phyloP scores from a whole-genome alignment of 768 basidiomycete genomes.

The Amylocystis lapponica region DNA sequence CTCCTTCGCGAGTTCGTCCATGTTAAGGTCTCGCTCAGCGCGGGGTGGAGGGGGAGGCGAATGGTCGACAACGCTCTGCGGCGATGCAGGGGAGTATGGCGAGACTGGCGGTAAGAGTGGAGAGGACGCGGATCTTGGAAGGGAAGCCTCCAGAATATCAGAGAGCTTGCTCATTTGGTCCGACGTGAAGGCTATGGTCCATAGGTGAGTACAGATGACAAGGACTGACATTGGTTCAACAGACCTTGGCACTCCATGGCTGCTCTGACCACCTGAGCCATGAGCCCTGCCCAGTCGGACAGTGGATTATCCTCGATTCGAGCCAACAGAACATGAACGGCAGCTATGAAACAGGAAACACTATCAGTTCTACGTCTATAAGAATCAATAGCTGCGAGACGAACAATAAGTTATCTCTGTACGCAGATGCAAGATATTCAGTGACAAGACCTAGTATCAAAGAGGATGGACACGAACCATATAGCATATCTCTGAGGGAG shows the following conservation, averaged over 20 bases:
- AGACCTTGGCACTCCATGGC: constrained; percentile 56
- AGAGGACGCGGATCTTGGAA: constrained; percentile 18
- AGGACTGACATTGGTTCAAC: constrained; percentile 6
- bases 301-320: constrained; percentile 35
- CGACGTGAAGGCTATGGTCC: constrained; percentile 51
- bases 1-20: constrained; percentile 59
- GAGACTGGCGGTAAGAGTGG: constrained; percentile 8
- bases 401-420: constrained; percentile 34
- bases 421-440: background rate
- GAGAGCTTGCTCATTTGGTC: constrained; percentile 49
- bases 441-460: too few relatives aligned
- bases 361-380: too few relatives aligned
- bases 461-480: constrained; percentile 40
- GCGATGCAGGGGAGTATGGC: background rate
- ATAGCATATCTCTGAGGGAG: constrained; percentile 56
- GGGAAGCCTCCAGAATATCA: constrained; percentile 34
- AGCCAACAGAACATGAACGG: constrained; percentile 53
- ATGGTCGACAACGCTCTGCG: background rate
- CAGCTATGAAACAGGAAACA: constrained; percentile 28
- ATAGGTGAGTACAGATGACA: constrained; percentile 2
- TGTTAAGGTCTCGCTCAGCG: too few relatives aligned
- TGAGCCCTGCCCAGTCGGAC: constrained; percentile 34
- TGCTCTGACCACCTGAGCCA: constrained; percentile 38
- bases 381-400: background rate
- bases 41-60: too few relatives aligned